phyloP scores from a whole-genome alignment of 768 basidiomycete genomes.

The Pleurotus salmoneostramineus region DNA sequence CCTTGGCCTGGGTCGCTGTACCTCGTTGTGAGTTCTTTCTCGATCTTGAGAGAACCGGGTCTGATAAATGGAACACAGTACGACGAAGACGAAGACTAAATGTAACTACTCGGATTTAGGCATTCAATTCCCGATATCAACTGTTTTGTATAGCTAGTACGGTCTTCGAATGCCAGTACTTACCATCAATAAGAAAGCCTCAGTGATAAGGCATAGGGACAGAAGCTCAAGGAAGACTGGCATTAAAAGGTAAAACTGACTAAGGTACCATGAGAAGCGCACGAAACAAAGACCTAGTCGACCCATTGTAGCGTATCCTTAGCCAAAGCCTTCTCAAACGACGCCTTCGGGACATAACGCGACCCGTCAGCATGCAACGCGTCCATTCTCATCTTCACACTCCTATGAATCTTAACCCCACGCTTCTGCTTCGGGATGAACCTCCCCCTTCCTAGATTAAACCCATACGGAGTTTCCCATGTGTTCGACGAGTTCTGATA shows the following conservation, averaged over 20 bases:
- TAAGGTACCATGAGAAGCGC: no score
- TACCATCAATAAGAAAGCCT: no score
- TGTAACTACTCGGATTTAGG: no score
- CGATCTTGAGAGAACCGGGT: neutral
- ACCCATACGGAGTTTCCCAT: conserved; percentile 21
- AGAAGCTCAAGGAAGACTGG: no score
- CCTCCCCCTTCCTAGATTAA: conserved; percentile 35
- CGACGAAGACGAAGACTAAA: no score
- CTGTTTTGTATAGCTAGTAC: no score
- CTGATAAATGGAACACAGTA: neutral
- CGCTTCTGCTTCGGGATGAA: conserved; percentile 33
- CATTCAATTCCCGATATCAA: no score
- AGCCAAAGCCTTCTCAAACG: conserved; percentile 26
- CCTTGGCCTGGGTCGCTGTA: conserved; percentile 3
- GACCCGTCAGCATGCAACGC: conserved; percentile 30
- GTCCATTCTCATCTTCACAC: conserved; percentile 52
- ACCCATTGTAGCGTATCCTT: no score
- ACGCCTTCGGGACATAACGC: conserved; percentile 34
- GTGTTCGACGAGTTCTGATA: conserved; percentile 27
- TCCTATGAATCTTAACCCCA: conserved; percentile 42
- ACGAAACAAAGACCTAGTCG: no score
- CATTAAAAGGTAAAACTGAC: no score
- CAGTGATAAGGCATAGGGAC: no score
- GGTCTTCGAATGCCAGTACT: no score
- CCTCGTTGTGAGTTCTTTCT: neutral